Evolutionary conservation across 257 asterid species (phyloP).

Genomic region (Scutellaria barbata): DNA sequence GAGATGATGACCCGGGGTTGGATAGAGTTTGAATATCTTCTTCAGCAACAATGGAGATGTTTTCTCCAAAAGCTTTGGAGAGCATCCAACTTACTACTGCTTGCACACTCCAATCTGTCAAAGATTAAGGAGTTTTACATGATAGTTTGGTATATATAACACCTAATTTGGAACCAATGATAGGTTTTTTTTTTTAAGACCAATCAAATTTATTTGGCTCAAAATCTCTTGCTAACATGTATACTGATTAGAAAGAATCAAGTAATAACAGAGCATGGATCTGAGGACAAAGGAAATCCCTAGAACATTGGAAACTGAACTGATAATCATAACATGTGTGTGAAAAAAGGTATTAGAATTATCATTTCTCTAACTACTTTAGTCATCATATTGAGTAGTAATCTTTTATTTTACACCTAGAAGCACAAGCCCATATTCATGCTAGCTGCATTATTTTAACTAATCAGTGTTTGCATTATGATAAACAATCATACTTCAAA

Average conservation of each 20-base stretch:
- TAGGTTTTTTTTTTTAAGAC: not conserved
- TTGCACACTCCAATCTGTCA: constrained; percentile 88
- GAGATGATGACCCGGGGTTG: constrained; percentile 56
- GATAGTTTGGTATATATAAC: not conserved
- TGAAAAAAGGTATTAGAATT: not conserved
- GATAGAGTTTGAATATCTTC: constrained; percentile 79
- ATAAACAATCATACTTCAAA: no score
- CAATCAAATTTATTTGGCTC: not conserved
- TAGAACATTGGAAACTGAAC: not conserved
- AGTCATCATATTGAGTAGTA: not conserved
- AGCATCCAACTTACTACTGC: constrained; percentile 79
- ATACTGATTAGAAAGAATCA: not conserved
- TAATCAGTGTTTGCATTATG: not conserved
- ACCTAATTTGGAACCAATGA: not conserved
- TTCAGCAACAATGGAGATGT: constrained; percentile 77
- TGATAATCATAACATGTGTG: no score
- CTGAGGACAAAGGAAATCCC: not conserved
- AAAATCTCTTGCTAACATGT: not conserved
- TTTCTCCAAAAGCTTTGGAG: constrained; percentile 53
- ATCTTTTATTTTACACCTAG: not conserved
- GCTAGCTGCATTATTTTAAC: not conserved
- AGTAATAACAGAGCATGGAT: constrained; percentile 10
- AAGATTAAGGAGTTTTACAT: not conserved
- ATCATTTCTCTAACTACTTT: not conserved
- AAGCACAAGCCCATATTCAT: not conserved